A percentile compares a stretch with the other conserved stretches of the same genome.
phyloP scores from a whole-genome alignment of 352 stramenopile genomes.

The Chrysophaeum taylorii region DNA sequence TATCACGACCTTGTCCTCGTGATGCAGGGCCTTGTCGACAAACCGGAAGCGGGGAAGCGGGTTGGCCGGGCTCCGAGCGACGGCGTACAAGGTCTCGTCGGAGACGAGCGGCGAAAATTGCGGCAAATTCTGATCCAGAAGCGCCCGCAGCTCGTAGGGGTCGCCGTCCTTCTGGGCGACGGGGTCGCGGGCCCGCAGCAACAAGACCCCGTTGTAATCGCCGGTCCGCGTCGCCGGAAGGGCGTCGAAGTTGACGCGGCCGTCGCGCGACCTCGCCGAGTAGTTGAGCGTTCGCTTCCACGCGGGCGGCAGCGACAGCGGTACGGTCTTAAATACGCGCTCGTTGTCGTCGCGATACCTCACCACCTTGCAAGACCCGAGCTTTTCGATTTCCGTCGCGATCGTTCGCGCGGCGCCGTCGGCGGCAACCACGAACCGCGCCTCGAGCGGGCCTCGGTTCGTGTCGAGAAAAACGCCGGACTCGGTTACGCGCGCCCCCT shows the following conservation, averaged over 20 bases:
- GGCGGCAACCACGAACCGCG: conserved; percentile 44
- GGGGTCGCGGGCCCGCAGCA: conserved; percentile 47
- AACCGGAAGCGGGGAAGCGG: conserved; percentile 54
- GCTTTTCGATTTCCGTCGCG: conserved; percentile 39
- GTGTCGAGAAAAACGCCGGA: conserved; percentile 21
- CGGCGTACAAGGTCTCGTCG: conserved; percentile 39
- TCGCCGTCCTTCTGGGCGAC: conserved; percentile 38
- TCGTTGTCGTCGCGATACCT: conserved; percentile 50
- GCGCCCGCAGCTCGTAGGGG: conserved; percentile 34
- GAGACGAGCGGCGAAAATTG: conserved; percentile 48
- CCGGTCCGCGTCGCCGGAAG: conserved; percentile 46
- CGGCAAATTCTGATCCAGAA: conserved; percentile 47
- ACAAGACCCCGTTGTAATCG: conserved; percentile 50
- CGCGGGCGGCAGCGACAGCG: conserved; percentile 43
- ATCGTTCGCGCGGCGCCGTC: conserved; percentile 48
- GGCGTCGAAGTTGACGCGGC: conserved; percentile 49
- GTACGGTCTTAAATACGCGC: conserved; percentile 57
- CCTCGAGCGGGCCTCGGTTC: conserved; percentile 15
- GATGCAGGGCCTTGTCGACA: conserved; percentile 40
- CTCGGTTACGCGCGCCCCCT: conserved; percentile 28
- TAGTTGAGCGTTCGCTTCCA: conserved; percentile 54
- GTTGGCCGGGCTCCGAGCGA: conserved; percentile 45
- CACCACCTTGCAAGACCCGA: conserved; percentile 33
- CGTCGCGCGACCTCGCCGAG: conserved; percentile 38
- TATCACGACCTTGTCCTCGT: conserved; percentile 42